These are phyloP conservation scores for Eudorina sp. DNA, from an alignment of 139 green algal species.

Conservation along the genomic window DNA sequence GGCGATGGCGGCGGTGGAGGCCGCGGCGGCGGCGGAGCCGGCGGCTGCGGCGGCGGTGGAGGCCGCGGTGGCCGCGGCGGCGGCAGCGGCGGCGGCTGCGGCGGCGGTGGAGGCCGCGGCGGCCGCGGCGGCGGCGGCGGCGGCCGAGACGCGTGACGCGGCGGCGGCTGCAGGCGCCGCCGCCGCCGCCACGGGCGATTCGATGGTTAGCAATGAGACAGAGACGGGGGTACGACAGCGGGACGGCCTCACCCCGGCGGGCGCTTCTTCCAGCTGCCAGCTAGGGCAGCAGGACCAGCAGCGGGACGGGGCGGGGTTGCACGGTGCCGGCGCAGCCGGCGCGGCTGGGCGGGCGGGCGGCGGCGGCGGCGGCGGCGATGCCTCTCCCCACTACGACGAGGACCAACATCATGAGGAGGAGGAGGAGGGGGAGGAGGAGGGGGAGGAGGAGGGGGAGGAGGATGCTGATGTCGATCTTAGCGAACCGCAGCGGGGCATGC, in stretches of 20 bases:
- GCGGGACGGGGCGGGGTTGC: not conserved
- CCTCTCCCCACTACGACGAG: no score
- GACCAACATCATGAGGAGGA: no score
- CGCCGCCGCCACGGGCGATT: not conserved
- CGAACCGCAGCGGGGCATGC: no score
- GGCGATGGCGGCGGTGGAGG: conserved; percentile 10
- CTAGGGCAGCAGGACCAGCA: conserved; percentile 29
- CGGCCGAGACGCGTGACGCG: not conserved
- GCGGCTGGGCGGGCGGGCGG: no score
- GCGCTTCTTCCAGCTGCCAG: no score
- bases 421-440: no score
- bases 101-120: not conserved
- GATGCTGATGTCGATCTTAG: no score
- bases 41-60: not conserved
- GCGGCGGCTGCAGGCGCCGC: not conserved
- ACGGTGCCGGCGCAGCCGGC: not conserved
- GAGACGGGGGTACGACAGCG: no score
- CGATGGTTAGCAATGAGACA: no score
- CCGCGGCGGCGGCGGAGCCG: not conserved
- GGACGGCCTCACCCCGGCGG: no score
- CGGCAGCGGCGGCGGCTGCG: not conserved
- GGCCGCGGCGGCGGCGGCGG: not conserved
- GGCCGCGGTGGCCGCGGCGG: not conserved
- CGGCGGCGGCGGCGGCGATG: no score
- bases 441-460: no score